Conservation (phyloP, 257 asterid species). For the Haberlea rhodopensis region DNA sequence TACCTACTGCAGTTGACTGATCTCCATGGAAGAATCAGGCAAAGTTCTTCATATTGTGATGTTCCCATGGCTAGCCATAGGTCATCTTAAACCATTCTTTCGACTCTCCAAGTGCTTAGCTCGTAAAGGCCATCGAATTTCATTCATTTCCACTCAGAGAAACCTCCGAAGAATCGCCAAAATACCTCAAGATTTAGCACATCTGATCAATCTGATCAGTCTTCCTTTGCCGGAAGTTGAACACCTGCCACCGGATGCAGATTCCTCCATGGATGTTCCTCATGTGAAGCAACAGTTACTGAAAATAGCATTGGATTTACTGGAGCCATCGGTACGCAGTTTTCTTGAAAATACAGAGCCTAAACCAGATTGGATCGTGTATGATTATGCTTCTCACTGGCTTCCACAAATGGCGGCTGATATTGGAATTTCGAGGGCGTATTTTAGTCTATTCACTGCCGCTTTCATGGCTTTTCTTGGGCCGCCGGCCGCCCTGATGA, state of each 20-base stretch:
- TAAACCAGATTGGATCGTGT: conserved; percentile 75
- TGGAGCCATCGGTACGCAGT: conserved; percentile 40
- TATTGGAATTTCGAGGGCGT: conserved; percentile 41
- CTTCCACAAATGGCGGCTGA: conserved; percentile 48
- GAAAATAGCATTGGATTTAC: conserved; percentile 70
- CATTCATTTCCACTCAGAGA: conserved; percentile 79
- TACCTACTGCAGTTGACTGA: neutral
- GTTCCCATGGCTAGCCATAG: conserved; percentile 95
- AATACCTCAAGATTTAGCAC: conserved; percentile 47
- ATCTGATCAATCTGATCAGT: conserved; percentile 42
- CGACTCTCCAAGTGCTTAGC: conserved; percentile 60
- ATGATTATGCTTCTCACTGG: conserved; percentile 85
- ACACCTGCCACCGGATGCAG: conserved; percentile 54
- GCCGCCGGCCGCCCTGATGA: conserved; percentile 44
- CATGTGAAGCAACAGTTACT: conserved; percentile 58
- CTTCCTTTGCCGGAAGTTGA: conserved; percentile 52
- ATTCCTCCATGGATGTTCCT: conserved; percentile 89
- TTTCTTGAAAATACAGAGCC: conserved; percentile 53
- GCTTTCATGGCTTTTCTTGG: conserved; percentile 69
- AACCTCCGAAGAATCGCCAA: conserved; percentile 54
- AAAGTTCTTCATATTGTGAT: conserved; percentile 62
- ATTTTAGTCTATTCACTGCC: conserved; percentile 71
- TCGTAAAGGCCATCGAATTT: conserved; percentile 55
- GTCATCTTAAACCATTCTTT: conserved; percentile 76
- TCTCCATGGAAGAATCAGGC: conserved; percentile 45